Conservation (phyloP, 2,329 filamentous ascomycete genomes). For the Fonsecaea multimorphosa region DNA sequence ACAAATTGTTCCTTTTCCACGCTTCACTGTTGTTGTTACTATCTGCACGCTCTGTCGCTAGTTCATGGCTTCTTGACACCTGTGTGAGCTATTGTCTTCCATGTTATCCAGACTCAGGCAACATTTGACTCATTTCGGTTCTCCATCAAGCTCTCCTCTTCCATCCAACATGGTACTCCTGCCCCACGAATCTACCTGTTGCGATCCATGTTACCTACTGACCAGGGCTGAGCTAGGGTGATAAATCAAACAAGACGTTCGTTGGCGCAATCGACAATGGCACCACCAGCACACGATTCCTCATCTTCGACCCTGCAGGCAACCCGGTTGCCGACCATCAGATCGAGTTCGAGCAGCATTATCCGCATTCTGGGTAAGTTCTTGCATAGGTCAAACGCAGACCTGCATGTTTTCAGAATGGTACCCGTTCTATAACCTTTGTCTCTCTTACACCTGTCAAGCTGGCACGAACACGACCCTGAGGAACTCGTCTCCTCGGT, state of each 20-base stretch:
- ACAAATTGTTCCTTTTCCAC: not conserved
- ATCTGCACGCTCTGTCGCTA: not conserved
- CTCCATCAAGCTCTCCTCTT: not conserved
- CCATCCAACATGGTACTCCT: slow-evolving; percentile 16
- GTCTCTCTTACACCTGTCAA: slow-evolving; percentile 43
- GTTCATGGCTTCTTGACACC: not conserved
- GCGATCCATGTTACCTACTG: not conserved
- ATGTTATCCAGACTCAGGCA: slow-evolving; percentile 20
- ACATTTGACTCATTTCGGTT: slow-evolving; percentile 15
- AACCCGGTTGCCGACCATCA: slow-evolving; percentile 77
- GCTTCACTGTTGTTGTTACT: not conserved
- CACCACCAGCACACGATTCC: slow-evolving; percentile 79
- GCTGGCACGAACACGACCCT: slow-evolving; percentile 82
- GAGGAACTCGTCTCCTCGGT: slow-evolving; percentile 71
- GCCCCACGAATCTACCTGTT: not conserved
- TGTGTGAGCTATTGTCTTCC: not conserved
- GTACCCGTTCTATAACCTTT: not conserved
- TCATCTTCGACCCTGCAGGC: slow-evolving; percentile 78
- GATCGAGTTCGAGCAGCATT: slow-evolving; percentile 78
- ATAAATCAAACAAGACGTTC: slow-evolving; percentile 51
- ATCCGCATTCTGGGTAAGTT: slow-evolving; percentile 76
- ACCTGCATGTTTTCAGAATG: slow-evolving; percentile 1
- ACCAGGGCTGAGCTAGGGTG: slow-evolving; percentile 13
- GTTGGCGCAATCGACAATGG: slow-evolving; percentile 84
- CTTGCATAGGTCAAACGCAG: not conserved